Percentiles rank a stretch among this genome's conserved stretches.
Conservation (phyloP, 768 basidiomycete species). For the Phlebiopsis flavidoalba region DNA sequence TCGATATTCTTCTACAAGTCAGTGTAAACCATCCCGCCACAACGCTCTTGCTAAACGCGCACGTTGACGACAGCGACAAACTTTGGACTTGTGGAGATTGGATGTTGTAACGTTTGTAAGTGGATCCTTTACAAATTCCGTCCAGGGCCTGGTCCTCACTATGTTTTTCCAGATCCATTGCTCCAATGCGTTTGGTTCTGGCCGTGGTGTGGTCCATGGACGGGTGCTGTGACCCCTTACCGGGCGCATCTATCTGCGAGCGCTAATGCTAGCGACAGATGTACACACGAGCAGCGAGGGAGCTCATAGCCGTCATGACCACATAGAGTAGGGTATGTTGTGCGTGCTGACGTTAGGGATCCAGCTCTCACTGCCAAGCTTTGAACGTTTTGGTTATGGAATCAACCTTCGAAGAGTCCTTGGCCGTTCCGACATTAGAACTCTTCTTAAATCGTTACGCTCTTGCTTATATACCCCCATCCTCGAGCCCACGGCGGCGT, state of each 20-base stretch:
- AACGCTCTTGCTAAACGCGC: background rate
- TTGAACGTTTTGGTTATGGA: slow-evolving; percentile 14
- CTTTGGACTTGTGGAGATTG: slow-evolving; percentile 79
- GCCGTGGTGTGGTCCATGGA: slow-evolving; percentile 67
- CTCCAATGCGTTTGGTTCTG: slow-evolving; percentile 58
- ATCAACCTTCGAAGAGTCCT: background rate
- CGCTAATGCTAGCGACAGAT: slow-evolving; percentile 39
- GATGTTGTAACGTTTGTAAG: slow-evolving; percentile 71
- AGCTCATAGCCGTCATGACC: slow-evolving; percentile 68
- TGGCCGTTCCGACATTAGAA: no score
- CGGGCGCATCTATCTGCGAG: background rate
- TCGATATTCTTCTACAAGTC: slow-evolving; percentile 77
- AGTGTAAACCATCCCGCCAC: slow-evolving; percentile 15
- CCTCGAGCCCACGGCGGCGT: no score
- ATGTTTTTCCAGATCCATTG: slow-evolving; percentile 46
- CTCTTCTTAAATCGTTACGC: no score
- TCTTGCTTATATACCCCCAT: no score
- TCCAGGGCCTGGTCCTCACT: slow-evolving; percentile 7
- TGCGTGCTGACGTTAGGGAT: slow-evolving; percentile 38
- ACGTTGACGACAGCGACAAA: slow-evolving; percentile 43
- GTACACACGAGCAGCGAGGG: slow-evolving; percentile 63
- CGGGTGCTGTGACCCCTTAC: slow-evolving; percentile 44
- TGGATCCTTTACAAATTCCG: background rate
- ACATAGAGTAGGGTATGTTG: slow-evolving; percentile 80
- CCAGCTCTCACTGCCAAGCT: slow-evolving; percentile 27